Evolutionary conservation across 495 filamentous ascomycete species (phyloP).

Genomic region (Chlorociboria aeruginascens): DNA sequence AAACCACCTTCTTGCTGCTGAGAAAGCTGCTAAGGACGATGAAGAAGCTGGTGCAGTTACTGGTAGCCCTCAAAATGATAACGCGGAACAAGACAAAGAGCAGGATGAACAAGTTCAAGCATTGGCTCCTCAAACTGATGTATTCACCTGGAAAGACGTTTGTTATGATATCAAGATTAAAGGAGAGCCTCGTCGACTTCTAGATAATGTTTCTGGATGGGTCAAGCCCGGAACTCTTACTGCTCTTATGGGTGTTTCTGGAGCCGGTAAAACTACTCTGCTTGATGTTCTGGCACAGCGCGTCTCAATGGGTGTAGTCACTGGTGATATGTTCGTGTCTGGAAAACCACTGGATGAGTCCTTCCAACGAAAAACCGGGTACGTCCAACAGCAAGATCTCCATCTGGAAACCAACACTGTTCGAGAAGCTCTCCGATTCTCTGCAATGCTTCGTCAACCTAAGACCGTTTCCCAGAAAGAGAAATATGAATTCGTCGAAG

Average conservation of each 20-base stretch:
- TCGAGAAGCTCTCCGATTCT: slow-evolving; percentile 73
- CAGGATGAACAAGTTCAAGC: slow-evolving; percentile 32
- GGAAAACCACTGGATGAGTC: slow-evolving; percentile 61
- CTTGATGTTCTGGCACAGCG: slow-evolving; percentile 64
- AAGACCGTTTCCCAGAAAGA: slow-evolving; percentile 52
- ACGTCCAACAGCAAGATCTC: slow-evolving; percentile 93
- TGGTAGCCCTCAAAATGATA: slow-evolving; percentile 16
- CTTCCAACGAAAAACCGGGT: slow-evolving; percentile 90
- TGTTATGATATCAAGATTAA: slow-evolving; percentile 89
- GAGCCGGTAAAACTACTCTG: slow-evolving; percentile 64
- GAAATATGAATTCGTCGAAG: slow-evolving; percentile 78
- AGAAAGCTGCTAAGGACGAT: slow-evolving; percentile 29
- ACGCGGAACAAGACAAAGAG: slow-evolving; percentile 30
- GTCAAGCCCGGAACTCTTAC: slow-evolving; percentile 85
- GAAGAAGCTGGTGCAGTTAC: slow-evolving; percentile 27
- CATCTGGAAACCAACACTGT: slow-evolving; percentile 80
- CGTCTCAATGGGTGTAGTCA: slow-evolving; percentile 76
- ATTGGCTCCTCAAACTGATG: slow-evolving; percentile 49
- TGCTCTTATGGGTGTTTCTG: slow-evolving; percentile 73
- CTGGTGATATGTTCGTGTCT: slow-evolving; percentile 77
- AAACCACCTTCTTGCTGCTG: slow-evolving; percentile 39
- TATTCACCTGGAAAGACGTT: slow-evolving; percentile 81
- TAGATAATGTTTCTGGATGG: slow-evolving; percentile 81
- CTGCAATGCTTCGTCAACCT: slow-evolving; percentile 75
- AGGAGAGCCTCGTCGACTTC: slow-evolving; percentile 55